These are phyloP conservation scores for Umbelopsis sp. DNA, from an alignment of 192 early-diverging fungal genomes.

Conservation along the genomic window DNA sequence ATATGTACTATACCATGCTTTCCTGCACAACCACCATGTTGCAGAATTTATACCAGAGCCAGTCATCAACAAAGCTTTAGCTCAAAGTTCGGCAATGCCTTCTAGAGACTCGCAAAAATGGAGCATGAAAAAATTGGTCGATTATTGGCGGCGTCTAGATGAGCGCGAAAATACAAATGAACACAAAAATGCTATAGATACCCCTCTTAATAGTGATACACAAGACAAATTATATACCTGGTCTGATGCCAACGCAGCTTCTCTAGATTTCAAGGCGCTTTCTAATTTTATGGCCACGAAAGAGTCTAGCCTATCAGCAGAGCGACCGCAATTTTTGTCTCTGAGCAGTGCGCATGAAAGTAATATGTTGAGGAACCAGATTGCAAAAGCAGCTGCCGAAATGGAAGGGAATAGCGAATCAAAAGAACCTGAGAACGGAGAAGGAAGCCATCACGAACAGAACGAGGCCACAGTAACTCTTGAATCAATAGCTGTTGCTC, in stretches of 20 bases:
- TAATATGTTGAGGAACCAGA: conserved; percentile 6
- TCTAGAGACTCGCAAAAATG: conserved; percentile 30
- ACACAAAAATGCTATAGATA: background rate
- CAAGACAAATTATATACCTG: conserved; percentile 1
- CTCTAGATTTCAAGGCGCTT: background rate
- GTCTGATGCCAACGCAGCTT: background rate
- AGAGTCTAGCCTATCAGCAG: background rate
- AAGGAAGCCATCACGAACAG: conserved; percentile 19
- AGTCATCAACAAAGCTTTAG: background rate
- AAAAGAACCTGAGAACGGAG: background rate
- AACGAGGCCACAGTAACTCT: conserved; percentile 27
- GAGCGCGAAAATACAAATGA: conserved; percentile 21
- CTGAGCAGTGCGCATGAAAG: conserved; percentile 8
- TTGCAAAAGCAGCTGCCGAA: background rate
- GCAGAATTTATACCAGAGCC: conserved; percentile 27
- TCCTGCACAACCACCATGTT: conserved; percentile 2
- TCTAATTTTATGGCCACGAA: conserved; percentile 2
- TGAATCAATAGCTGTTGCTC: conserved; percentile 15
- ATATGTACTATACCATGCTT: conserved; percentile 38
- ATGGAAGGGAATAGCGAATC: background rate
- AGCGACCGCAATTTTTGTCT: conserved; percentile 1
- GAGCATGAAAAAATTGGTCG: conserved; percentile 36
- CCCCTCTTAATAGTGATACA: background rate
- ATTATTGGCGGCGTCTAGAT: conserved; percentile 34
- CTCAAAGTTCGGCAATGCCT: background rate